Conservation (phyloP, 169 alveolate genomes). For the Eimeria falciformis region DNA sequence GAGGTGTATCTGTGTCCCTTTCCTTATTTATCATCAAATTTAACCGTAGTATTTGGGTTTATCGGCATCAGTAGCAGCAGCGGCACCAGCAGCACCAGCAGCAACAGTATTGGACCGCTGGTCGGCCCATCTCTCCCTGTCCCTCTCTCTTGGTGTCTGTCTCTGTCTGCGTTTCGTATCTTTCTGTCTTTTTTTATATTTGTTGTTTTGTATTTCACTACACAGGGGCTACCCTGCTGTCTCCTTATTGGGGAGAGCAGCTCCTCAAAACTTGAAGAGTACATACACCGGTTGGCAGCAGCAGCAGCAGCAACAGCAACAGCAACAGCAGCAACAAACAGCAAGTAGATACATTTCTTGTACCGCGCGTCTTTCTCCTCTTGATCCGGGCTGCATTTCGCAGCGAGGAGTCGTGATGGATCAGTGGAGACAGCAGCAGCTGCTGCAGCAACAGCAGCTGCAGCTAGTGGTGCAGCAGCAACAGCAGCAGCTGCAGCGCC, state of each 20-base stretch:
- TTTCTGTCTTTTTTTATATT: background rate
- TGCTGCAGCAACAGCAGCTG: background rate
- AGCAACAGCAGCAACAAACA: no score
- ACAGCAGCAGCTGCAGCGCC: background rate
- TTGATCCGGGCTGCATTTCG: no score
- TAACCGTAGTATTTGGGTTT: no score
- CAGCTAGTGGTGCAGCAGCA: background rate
- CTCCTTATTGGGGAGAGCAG: background rate
- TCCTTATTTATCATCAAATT: no score
- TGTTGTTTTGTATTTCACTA: background rate
- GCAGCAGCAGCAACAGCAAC: conserved; percentile 6
- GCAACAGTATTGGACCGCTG: background rate
- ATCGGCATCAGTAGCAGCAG: background rate
- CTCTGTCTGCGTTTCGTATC: background rate
- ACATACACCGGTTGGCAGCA: background rate
- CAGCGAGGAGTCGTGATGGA: no score
- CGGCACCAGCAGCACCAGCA: conserved; percentile 6
- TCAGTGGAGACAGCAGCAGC: background rate
- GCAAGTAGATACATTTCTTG: no score
- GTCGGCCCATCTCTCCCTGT: background rate
- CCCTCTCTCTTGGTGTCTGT: no score
- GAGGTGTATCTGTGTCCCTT: background rate
- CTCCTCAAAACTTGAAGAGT: background rate
- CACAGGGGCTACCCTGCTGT: background rate
- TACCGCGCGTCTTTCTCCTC: no score